These are phyloP conservation scores for Lactifluus rugatus DNA, from an alignment of 768 basidiomycete species.

Conservation along the genomic window DNA sequence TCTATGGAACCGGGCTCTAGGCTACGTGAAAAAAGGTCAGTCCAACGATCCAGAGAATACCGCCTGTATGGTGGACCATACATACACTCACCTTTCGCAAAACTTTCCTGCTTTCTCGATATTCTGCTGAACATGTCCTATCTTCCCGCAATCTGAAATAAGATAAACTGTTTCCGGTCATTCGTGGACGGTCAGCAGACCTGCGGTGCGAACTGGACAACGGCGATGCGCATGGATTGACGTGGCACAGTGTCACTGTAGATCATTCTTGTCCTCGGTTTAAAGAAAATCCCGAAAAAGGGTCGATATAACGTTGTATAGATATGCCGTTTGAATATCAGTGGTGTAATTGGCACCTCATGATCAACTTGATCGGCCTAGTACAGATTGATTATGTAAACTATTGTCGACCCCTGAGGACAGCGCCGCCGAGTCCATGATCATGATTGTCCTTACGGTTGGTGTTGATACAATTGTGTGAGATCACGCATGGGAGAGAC, in stretches of 20 bases:
- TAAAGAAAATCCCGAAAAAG: not conserved
- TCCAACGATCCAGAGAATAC: not conserved
- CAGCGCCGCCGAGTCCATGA: no score
- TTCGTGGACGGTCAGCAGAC: slow-evolving; percentile 21
- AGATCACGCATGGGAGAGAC: no score
- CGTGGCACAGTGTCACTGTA: not conserved
- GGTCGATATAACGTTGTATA: not conserved
- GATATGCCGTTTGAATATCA: not conserved
- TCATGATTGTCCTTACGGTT: no score
- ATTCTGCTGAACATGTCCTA: slow-evolving; percentile 66
- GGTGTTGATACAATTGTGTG: no score
- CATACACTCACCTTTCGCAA: slow-evolving; percentile 43
- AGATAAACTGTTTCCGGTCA: not conserved
- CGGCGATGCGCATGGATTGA: slow-evolving; percentile 34
- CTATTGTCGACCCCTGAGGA: no score
- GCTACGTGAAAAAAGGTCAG: slow-evolving; percentile 29
- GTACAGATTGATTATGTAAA: no score
- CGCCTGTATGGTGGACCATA: no score
- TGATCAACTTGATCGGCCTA: no score
- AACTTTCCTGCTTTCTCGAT: slow-evolving; percentile 51
- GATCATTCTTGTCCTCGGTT: not conserved
- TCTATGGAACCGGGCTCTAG: slow-evolving; percentile 66
- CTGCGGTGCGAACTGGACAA: slow-evolving; percentile 54
- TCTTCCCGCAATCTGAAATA: slow-evolving; percentile 30
- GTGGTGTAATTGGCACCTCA: no score